Evolutionary conservation across 371 early-diverging fungal genomes (phyloP).

Genomic region (Rhizopus delemar): DNA sequence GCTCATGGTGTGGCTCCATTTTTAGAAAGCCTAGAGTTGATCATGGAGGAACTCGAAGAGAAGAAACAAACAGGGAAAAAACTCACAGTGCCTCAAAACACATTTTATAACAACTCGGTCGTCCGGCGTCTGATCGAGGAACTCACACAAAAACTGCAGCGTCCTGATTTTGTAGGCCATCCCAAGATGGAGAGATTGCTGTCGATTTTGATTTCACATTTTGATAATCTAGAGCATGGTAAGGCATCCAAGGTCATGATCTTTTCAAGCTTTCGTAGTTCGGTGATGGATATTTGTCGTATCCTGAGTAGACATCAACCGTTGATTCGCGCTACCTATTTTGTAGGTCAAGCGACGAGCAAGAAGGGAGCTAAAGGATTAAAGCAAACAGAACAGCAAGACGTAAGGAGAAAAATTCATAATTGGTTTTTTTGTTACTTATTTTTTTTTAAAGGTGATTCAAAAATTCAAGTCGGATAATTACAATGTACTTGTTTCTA

Average conservation of each 20-base stretch:
- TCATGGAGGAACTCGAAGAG: constrained; percentile 23
- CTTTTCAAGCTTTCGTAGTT: constrained; percentile 85
- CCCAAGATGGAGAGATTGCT: constrained; percentile 81
- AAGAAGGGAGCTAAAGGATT: constrained; percentile 69
- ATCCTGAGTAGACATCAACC: constrained; percentile 69
- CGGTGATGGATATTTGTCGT: constrained; percentile 83
- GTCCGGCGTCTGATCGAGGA: constrained; percentile 1
- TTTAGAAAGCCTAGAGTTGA: constrained; percentile 42
- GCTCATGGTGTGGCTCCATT: constrained; percentile 69
- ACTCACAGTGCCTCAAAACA: background rate
- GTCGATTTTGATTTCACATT: constrained; percentile 67
- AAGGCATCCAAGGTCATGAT: constrained; percentile 78
- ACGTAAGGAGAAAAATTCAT: constrained; percentile 36
- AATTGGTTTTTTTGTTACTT: background rate
- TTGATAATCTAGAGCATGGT: constrained; percentile 28
- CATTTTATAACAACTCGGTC: constrained; percentile 3
- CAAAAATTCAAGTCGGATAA: constrained; percentile 69
- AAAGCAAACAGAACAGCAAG: constrained; percentile 84
- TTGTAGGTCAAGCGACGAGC: constrained; percentile 81
- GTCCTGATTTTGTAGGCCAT: constrained; percentile 69
- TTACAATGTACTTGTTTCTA: constrained; percentile 86
- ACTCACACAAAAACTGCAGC: constrained; percentile 6
- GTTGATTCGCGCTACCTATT: constrained; percentile 66
- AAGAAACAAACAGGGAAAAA: background rate
- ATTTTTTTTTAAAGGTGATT: constrained; percentile 22